Percentiles rank a stretch among this genome's conserved stretches.
Conservation (phyloP, 73 alveolate species). For the Paramecium primaurelia region DNA sequence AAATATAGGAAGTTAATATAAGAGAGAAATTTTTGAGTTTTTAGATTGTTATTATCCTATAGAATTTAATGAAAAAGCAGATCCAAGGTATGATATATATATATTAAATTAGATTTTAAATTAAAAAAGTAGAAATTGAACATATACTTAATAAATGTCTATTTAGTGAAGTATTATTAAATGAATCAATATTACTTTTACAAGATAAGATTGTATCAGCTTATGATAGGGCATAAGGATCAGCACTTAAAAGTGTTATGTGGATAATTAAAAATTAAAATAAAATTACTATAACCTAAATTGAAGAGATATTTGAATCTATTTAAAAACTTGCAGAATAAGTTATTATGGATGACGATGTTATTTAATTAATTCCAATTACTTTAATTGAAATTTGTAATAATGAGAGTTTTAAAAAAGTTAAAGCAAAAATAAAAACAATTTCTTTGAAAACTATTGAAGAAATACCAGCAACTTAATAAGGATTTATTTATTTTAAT, state of each 20-base stretch:
- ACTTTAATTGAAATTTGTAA: background rate
- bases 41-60: constrained; percentile 44
- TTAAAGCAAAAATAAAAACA: background rate
- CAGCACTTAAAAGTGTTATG: constrained; percentile 20
- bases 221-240: background rate
- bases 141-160: background rate
- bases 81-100: background rate
- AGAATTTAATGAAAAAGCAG: background rate
- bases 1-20: background rate
- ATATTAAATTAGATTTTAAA: background rate
- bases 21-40: background rate
- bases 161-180: background rate
- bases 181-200: background rate
- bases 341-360: background rate
- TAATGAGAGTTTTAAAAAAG: background rate
- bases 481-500: background rate
- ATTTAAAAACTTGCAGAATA: background rate
- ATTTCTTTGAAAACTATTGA: background rate
- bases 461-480: background rate
- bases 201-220: background rate
- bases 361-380: background rate
- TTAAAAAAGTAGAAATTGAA: background rate
- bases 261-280: background rate
- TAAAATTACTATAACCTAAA: background rate
- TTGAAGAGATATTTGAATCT: background rate